Evolutionary conservation across 2,329 filamentous ascomycete species (phyloP).

Genomic region (Aspergillus ochraceus): DNA sequence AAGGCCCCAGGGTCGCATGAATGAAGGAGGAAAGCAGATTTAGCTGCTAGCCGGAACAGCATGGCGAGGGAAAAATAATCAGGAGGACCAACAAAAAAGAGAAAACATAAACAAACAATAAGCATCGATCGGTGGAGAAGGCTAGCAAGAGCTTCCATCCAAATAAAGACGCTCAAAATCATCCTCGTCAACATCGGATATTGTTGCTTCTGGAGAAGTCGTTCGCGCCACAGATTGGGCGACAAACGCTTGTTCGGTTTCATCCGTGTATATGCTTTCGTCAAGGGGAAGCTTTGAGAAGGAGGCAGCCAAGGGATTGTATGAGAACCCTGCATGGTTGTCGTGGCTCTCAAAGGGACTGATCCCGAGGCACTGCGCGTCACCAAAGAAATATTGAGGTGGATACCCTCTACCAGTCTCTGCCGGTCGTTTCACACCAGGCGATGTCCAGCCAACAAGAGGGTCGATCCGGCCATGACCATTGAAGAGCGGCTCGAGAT

Average conservation of each 20-base stretch:
- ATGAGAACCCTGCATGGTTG: constrained; percentile 27
- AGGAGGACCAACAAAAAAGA: not conserved
- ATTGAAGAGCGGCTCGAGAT: constrained; percentile 37
- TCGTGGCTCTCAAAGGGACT: constrained; percentile 26
- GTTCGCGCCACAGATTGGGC: constrained; percentile 18
- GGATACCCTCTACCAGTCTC: constrained; percentile 21
- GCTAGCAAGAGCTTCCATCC: constrained; percentile 25
- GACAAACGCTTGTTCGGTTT: constrained; percentile 12
- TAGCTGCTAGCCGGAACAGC: not conserved
- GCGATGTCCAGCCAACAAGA: constrained; percentile 27
- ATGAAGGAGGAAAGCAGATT: not conserved
- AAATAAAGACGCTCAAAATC: constrained; percentile 37
- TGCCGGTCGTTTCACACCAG: constrained; percentile 19
- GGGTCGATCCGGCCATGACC: constrained; percentile 25
- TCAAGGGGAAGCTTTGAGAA: constrained; percentile 20
- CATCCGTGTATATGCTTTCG: constrained; percentile 24
- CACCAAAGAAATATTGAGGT: constrained; percentile 28
- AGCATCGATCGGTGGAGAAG: not conserved
- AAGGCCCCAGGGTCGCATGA: not conserved
- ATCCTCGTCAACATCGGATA: constrained; percentile 35
- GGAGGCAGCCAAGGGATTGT: constrained; percentile 36
- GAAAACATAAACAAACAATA: not conserved
- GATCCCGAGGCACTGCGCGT: constrained; percentile 22
- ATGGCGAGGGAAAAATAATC: not conserved
- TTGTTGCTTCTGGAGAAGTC: constrained; percentile 35